Base-by-base conservation (phyloP, 1,139 yeast species). In the Saccharomyces hybrid region DNA sequence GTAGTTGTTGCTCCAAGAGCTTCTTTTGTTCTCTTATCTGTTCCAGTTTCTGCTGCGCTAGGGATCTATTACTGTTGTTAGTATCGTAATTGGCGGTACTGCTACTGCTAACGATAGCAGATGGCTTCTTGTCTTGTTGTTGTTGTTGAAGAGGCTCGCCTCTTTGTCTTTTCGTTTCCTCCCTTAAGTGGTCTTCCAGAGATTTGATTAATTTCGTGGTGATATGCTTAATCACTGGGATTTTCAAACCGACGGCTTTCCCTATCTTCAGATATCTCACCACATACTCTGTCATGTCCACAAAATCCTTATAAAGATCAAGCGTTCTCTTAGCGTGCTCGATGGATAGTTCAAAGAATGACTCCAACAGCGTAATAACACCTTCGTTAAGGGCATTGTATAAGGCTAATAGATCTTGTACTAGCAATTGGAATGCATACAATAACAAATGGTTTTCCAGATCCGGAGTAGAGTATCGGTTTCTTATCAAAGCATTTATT, bases 141-240 rank as follows among this genome's bases (percentile, higher is more conserved):
- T 14, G 57, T 14, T 14, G 27, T 21, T 42, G 16, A 4, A n/a
- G 27, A 32, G 27, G 4, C 14, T 24, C 24, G 26, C 53, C 42
- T 38, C 38, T 38, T 11, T 38, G 44, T 38, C 44, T 38, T 11
- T 42, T 48, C 26, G 24, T 27, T 38, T 51, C 51, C 11, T 48
- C 48, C 14, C 57, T 62, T 55, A 58, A 48, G 75, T 93, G 95
- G 63, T 91, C 97, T 67, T 89, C 95, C 55, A 93, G 78, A 12
- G 95, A 86, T 47, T 84, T 79, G 7, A 96, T 87, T 63, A 93
- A 78, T 28, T 96, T 95, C 1, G 97, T 91, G 12, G 98, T 98
- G 0, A 98, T 97, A 71, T 93, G 99, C 69, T 89, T 89, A 58
- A 93, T 91, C 12, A 96, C 91, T 28, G 99, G 99, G 31, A 93